Evolutionary conservation across 2,329 filamentous ascomycete genomes (phyloP), one percentile per base, ranked within the genome.

Genomic region (Fusarium sublunatum): DNA sequence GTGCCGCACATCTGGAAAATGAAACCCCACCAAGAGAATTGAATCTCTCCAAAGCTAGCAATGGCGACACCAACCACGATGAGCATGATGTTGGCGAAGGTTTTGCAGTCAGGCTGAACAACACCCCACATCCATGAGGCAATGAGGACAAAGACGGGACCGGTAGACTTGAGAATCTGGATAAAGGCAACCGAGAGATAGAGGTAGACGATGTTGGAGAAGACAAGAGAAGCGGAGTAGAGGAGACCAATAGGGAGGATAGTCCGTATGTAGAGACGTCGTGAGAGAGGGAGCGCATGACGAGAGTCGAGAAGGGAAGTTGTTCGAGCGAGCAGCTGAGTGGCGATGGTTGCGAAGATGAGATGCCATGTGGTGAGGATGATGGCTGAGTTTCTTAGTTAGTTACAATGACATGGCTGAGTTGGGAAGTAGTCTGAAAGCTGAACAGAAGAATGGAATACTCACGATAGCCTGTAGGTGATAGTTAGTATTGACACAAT

Each of bases 1-100:
- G 93, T 91, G 64, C 91, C 92, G 58, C 84, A 89, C 50, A 90
- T 75, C 79, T 95, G 92, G 78, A 85, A 90, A 31, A 88, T 61
- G 75, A 91, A 87, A 42, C 88, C 88, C 36, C 85, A 70, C 78
- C 87, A 78, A 68, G 86, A 86, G 76, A 91, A 91, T 54, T 87
- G 81, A 67, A 91, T 88, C 76, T 91, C 89, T 63, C 89, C 89
- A 29, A 79, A 70, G 56, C 81, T 84, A 32, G 84, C 82, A 24
- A 87, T 73, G 22, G 74, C 77, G 11, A 86, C 83, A 48, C 84
- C 83, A 9, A 77, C 66, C 11, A 85, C 82, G 53, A 86, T 85
- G 70, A 84, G 69, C 53, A 82, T 65, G 45, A 86, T 76, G 68
- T 84, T 84, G 68, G 78, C 60, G 41, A 85, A 75, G 3, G 78